Base-by-base conservation (phyloP, 2,329 filamentous ascomycete genomes). In the Parafenestella ontariensis region DNA sequence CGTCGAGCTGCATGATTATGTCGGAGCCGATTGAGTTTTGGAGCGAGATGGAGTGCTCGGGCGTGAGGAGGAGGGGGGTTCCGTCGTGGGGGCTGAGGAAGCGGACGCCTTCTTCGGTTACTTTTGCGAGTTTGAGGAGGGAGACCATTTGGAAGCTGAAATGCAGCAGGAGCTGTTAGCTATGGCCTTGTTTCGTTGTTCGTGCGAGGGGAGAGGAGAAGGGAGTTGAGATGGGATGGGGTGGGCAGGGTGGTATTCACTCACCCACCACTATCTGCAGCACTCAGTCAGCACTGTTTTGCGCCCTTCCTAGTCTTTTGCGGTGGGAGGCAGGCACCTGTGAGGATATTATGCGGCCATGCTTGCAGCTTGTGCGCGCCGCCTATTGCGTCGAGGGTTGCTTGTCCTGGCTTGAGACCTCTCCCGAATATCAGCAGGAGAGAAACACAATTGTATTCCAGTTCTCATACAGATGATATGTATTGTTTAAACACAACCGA, bases 1-100 rank as follows among this genome's bases (percentile, higher is more conserved):
- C 96, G 81, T 99, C 95, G 3, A 99, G 87, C 78, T 99, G 96
- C 96, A 99, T 99, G 64, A 98, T 97, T 66, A 99, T 98, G 77
- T 99, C 95, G 60, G 92, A 96, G 61, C 95, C 95, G 69, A 99
- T 99, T 49, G 89, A 94, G 77, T 99, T 98, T 75, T 99, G 95
- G 3, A 99, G 83, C 10, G 88, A 89, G 67, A 99, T 97, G 0
- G 95, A 98, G 79, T 98, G 94, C 76, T 99, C 96, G 0, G 95
- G 95, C 0, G 95, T 99, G 42, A 99, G 87, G 10, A 99, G 87
- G 95, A 99, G 98, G 7, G 94, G 94, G 2, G 87, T 88, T 29
- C 93, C 92, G 79, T 98, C 95, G 73, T 99, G 95, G 0, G 95
- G 96, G 65, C 91, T 96, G n/a, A 96, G 83, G 72, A 99, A 99